phyloP scores from a whole-genome alignment of 1,139 yeast species.

The Eremothecium cymbalariae region DNA sequence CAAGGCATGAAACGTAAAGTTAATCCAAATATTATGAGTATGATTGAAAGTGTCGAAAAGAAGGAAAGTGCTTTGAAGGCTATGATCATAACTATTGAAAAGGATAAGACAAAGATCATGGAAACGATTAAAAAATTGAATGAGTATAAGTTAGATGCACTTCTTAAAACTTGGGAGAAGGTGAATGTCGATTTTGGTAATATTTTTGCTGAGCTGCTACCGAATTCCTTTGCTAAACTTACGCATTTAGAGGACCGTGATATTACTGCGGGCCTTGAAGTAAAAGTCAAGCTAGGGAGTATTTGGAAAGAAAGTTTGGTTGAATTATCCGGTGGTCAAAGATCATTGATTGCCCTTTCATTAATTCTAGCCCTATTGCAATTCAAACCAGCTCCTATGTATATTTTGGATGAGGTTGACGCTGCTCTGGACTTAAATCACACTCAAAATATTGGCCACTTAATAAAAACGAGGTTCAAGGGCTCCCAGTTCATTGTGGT shows the following conservation, averaged over 20 bases:
- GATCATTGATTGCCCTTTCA: conserved; percentile 87
- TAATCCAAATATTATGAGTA: conserved; percentile 81
- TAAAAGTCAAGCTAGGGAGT: conserved; percentile 80
- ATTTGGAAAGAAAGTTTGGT: conserved; percentile 96
- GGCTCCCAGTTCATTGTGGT: conserved; percentile 97
- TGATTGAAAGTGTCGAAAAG: conserved; percentile 90
- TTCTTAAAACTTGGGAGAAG: conserved; percentile 75
- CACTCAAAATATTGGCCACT: conserved; percentile 94
- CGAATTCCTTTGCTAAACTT: conserved; percentile 84
- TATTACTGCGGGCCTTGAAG: conserved; percentile 85
- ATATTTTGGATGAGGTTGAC: conserved; percentile 93
- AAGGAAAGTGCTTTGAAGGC: conserved; percentile 69
- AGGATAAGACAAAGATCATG: conserved; percentile 83
- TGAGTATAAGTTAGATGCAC: conserved; percentile 76
- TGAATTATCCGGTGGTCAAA: conserved; percentile 94
- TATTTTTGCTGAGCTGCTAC: conserved; percentile 79
- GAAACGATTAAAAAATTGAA: conserved; percentile 82
- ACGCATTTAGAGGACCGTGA: conserved; percentile 74
- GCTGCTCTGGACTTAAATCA: conserved; percentile 97
- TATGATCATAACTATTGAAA: conserved; percentile 82
- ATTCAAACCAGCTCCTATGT: conserved; percentile 97
- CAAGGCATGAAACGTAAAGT: conserved; percentile 77
- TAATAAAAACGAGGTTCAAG: conserved; percentile 87
- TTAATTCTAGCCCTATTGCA: conserved; percentile 83
- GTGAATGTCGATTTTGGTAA: conserved; percentile 89